Evolutionary conservation across 2,329 filamentous ascomycete species (phyloP).

Genomic region (Exophiala phaeomuriformis): DNA sequence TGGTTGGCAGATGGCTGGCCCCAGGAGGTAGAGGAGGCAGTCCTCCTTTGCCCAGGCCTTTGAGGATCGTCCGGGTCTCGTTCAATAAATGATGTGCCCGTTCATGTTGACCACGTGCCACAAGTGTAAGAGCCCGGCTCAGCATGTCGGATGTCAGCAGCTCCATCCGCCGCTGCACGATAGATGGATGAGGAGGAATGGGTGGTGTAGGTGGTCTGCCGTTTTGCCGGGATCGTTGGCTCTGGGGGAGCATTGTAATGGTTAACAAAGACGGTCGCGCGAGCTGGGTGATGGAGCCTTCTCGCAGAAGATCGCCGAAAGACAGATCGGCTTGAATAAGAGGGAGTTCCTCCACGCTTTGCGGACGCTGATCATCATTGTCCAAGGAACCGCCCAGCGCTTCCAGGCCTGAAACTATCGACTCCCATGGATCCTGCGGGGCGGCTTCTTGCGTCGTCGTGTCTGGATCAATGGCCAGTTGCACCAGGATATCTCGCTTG

Average conservation of each 20-base stretch:
- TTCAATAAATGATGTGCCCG: constrained; percentile 84
- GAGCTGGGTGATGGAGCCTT: constrained; percentile 77
- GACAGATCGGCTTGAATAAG: constrained; percentile 89
- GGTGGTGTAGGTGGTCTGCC: constrained; percentile 57
- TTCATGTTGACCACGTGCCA: constrained; percentile 86
- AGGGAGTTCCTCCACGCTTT: constrained; percentile 89
- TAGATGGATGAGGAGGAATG: constrained; percentile 88
- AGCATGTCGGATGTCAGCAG: constrained; percentile 97
- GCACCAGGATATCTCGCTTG: constrained; percentile 88
- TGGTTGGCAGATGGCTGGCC: constrained; percentile 39
- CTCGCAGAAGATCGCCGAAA: constrained; percentile 87
- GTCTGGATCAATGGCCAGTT: constrained; percentile 86
- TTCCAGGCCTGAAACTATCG: constrained; percentile 89
- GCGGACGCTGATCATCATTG: constrained; percentile 70
- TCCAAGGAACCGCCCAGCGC: constrained; percentile 83
- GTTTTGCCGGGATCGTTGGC: constrained; percentile 54
- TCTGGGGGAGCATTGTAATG: constrained; percentile 80
- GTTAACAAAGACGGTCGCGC: constrained; percentile 84
- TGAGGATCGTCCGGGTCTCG: constrained; percentile 90
- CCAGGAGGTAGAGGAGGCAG: constrained; percentile 76
- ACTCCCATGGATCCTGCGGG: constrained; percentile 94
- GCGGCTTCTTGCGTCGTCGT: constrained; percentile 72
- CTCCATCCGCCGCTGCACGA: constrained; percentile 96
- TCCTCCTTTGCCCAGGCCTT: constrained; percentile 90
- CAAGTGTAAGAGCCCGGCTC: constrained; percentile 80